Evolutionary conservation across 768 basidiomycete genomes (phyloP).

Genomic region (Tricholomella constricta): DNA sequence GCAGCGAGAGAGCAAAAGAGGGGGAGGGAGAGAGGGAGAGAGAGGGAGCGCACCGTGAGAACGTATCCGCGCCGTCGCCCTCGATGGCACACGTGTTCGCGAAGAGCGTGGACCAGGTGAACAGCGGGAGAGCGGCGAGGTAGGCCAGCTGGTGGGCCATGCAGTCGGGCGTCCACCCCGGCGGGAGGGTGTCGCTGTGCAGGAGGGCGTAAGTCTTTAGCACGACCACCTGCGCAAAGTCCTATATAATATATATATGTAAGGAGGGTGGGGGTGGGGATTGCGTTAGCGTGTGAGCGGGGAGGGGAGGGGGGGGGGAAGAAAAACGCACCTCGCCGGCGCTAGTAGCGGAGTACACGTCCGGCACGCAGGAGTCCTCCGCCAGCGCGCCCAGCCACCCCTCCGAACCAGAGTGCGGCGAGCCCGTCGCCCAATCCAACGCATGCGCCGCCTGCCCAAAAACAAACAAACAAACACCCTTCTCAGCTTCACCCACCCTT

Average conservation of each 20-base stretch:
- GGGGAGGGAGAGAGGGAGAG: neutral
- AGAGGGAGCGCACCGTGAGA: constrained; percentile 6
- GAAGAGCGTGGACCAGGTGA: constrained; percentile 26
- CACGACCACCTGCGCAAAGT: constrained; percentile 33
- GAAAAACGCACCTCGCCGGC: constrained; percentile 26
- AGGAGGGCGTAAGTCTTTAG: constrained; percentile 26
- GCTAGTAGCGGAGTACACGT: constrained; percentile 28
- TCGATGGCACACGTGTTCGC: constrained; percentile 26
- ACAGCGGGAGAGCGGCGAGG: constrained; percentile 23
- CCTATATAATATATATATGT: constrained; percentile 15
- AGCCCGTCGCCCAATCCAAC: constrained; percentile 28
- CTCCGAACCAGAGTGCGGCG: constrained; percentile 19
- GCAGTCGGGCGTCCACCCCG: constrained; percentile 26
- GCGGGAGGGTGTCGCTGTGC: constrained; percentile 22
- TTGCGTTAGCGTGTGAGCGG: too few relatives aligned
- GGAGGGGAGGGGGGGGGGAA: neutral
- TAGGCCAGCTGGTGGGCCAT: constrained; percentile 31
- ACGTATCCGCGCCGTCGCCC: constrained; percentile 6
- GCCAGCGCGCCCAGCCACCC: constrained; percentile 24
- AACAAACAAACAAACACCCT: too few relatives aligned
- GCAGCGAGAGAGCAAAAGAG: neutral
- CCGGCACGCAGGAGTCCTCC: constrained; percentile 32
- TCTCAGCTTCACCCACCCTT: too few relatives aligned
- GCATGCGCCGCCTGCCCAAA: constrained; percentile 27
- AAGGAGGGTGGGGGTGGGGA: too few relatives aligned